These are phyloP conservation scores for Lactuca saligna DNA, from an alignment of 129 eudicot species.

Conservation along the genomic window DNA sequence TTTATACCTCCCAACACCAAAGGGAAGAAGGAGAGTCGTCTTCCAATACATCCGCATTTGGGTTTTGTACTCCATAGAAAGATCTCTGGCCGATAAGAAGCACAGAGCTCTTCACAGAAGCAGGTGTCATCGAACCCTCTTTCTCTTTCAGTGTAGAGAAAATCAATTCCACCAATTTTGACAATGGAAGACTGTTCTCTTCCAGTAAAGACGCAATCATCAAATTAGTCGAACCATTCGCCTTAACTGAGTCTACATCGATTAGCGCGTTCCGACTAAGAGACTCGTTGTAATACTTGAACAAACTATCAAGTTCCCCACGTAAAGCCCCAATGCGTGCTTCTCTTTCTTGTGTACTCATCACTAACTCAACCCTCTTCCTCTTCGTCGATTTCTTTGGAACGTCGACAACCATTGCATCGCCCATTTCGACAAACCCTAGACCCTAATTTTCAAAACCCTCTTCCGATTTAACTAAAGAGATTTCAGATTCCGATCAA, in stretches of 20 bases:
- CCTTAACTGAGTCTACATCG: slow-evolving; percentile 19
- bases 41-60: slow-evolving; percentile 83
- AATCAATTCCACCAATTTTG: slow-evolving; percentile 69
- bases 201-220: slow-evolving; percentile 75
- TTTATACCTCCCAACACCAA: slow-evolving; percentile 97
- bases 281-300: slow-evolving; percentile 42
- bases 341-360: slow-evolving; percentile 46
- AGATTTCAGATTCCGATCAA: not conserved
- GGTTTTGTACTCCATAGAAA: slow-evolving; percentile 54
- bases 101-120: slow-evolving; percentile 72
- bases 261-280: slow-evolving; percentile 13
- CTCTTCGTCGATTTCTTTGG: slow-evolving; percentile 52
- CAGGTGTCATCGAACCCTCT: slow-evolving; percentile 41
- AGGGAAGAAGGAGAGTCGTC: slow-evolving; percentile 73
- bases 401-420: slow-evolving; percentile 43
- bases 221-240: slow-evolving; percentile 19
- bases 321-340: slow-evolving; percentile 38
- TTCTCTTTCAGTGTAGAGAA: slow-evolving; percentile 50
- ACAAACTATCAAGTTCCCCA: slow-evolving; percentile 51
- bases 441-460: slow-evolving; percentile 23
- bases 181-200: slow-evolving; percentile 65
- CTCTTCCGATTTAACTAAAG: not conserved
- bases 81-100: slow-evolving; percentile 68
- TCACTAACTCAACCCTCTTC: slow-evolving; percentile 43
- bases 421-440: slow-evolving; percentile 52